Evolutionary conservation across 2,329 filamentous ascomycete species (phyloP).

Genomic region (Ophiostoma tasmaniense): DNA sequence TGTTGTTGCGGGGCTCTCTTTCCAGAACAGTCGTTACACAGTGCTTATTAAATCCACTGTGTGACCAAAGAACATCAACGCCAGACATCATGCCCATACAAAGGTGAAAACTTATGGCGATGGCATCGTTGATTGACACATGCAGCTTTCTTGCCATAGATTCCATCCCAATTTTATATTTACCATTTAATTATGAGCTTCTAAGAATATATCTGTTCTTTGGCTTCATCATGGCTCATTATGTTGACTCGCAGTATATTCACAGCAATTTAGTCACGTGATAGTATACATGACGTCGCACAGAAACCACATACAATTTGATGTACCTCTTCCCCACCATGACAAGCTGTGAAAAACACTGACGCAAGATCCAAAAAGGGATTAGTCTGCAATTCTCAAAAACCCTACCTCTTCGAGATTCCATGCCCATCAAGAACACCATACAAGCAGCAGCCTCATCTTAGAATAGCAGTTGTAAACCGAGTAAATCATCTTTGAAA

Average conservation of each 20-base stretch:
- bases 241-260: neutral
- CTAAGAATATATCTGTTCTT: neutral
- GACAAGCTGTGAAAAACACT: conserved; percentile 10
- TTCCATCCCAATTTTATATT: neutral
- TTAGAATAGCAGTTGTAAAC: too few species aligned
- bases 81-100: neutral
- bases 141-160: neutral
- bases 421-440: neutral
- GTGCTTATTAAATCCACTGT: neutral
- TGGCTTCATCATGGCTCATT: neutral
- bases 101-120: too few species aligned
- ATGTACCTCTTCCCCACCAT: conserved; percentile 10
- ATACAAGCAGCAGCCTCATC: too few species aligned
- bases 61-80: neutral
- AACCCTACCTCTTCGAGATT: conserved; percentile 18
- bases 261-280: neutral
- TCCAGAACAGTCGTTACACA: neutral
- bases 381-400: conserved; percentile 13
- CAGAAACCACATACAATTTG: neutral
- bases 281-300: neutral
- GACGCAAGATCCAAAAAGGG: conserved; percentile 11
- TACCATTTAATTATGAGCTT: too few species aligned
- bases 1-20: conserved; percentile 14
- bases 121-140: neutral
- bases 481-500: too few species aligned